A percentile compares a stretch with the other conserved stretches of the same genome.
Evolutionary conservation across 306 rosid species (phyloP).

Genomic region (Fagus sylvatica): DNA sequence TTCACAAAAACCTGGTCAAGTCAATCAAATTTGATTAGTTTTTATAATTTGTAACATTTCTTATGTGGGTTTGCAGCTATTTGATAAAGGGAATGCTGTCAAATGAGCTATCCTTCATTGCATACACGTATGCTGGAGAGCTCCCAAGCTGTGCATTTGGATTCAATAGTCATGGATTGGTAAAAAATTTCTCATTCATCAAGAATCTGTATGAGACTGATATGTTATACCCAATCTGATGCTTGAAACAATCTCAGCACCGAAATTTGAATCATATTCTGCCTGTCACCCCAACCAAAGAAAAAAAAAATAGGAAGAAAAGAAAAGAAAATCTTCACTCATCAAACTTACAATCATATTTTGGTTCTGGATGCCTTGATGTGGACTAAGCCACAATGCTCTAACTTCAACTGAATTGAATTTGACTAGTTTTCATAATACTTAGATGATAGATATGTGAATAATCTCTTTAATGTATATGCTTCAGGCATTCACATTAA

Average conservation of each 20-base stretch:
- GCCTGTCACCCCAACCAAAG: too few species aligned
- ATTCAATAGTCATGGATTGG: constrained; percentile 71
- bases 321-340: neutral
- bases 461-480: neutral
- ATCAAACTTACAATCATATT: neutral
- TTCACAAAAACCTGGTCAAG: neutral
- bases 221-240: neutral
- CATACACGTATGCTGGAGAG: constrained; percentile 89
- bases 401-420: neutral
- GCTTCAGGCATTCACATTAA: constrained; percentile 70
- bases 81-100: constrained; percentile 63
- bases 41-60: neutral
- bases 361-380: too few species aligned
- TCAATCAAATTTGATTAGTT: neutral
- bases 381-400: neutral
- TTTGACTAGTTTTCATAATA: neutral
- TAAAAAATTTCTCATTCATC: constrained; percentile 21
- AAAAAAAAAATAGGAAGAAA: neutral
- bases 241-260: neutral
- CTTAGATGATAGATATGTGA: neutral
- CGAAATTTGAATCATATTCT: neutral
- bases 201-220: neutral
- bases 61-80: constrained; percentile 50
- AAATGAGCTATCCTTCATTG: constrained; percentile 57
- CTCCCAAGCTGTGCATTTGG: constrained; percentile 86